Percentiles rank a stretch among this genome's conserved stretches.
Conservation (phyloP, 495 filamentous ascomycete genomes). For the Pyrenopolyporus hunteri region DNA sequence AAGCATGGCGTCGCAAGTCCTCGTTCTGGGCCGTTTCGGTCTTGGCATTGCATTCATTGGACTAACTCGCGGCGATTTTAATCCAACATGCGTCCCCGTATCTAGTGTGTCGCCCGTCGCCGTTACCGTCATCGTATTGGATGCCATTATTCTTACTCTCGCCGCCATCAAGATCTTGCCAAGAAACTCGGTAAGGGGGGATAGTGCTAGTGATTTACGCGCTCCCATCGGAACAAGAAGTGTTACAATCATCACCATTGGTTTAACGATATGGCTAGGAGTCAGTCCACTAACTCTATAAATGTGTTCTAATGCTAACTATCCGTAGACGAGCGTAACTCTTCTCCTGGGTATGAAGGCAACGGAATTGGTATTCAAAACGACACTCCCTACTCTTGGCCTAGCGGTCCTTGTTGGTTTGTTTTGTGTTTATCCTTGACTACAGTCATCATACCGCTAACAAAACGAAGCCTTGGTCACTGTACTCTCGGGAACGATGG, state of each 20-base stretch:
- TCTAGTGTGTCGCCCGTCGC: constrained; percentile 53
- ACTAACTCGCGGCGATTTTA: constrained; percentile 55
- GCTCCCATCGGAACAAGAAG: constrained; percentile 33
- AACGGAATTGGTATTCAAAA: constrained; percentile 51
- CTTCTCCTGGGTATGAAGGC: constrained; percentile 53
- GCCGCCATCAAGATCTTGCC: constrained; percentile 48
- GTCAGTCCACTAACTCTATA: constrained; percentile 38
- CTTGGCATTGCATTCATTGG: constrained; percentile 57
- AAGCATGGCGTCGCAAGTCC: constrained; percentile 48
- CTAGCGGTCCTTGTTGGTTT: constrained; percentile 56
- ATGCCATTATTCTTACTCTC: constrained; percentile 52
- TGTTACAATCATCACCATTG: constrained; percentile 49
- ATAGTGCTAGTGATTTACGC: constrained; percentile 25
- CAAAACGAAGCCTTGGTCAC: constrained; percentile 43
- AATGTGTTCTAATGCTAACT: constrained; percentile 30
- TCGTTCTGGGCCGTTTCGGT: constrained; percentile 53
- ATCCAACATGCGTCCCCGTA: constrained; percentile 55
- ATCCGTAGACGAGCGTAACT: constrained; percentile 52
- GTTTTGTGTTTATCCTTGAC: constrained; percentile 27
- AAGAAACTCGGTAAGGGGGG: constrained; percentile 31
- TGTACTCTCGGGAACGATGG: constrained; percentile 41
- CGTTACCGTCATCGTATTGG: constrained; percentile 50
- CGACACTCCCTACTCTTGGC: constrained; percentile 56
- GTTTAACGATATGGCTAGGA: constrained; percentile 56
- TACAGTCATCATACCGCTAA: constrained; percentile 20